These are phyloP conservation scores for Liriodendron chinense DNA, from an alignment of 164 flowering plant genomes.

Conservation along the genomic window DNA sequence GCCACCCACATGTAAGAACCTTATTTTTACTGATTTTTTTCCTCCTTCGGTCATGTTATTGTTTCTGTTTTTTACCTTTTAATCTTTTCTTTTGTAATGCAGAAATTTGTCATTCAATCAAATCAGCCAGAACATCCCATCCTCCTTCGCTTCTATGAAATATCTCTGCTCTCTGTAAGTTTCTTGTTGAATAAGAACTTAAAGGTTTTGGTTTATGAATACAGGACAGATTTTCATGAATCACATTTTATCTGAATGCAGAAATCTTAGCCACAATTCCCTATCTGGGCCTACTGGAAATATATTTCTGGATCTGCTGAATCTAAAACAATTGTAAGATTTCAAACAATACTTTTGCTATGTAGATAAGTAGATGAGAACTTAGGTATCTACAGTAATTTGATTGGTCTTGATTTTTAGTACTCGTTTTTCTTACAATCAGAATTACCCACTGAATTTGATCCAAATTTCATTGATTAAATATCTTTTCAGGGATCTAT, in stretches of 20 bases:
- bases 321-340: slow-evolving; percentile 48
- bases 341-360: too few species aligned
- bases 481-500: slow-evolving; percentile 62
- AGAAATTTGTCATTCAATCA: slow-evolving; percentile 74
- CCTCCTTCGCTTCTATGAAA: slow-evolving; percentile 36
- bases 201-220: too few species aligned
- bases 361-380: slow-evolving; percentile 22
- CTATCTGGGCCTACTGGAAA: slow-evolving; percentile 71
- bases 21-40: neutral
- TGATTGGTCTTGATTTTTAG: neutral
- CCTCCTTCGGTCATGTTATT: neutral
- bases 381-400: too few species aligned
- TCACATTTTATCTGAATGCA: slow-evolving; percentile 23
- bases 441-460: neutral
- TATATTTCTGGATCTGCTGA: slow-evolving; percentile 52
- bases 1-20: slow-evolving; percentile 58
- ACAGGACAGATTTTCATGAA: too few species aligned
- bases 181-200: too few species aligned
- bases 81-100: slow-evolving; percentile 18
- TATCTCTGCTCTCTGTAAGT: too few species aligned
- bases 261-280: slow-evolving; percentile 78
- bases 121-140: slow-evolving; percentile 50
- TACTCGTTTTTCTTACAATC: neutral
- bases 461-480: neutral
- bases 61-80: neutral